Evolutionary conservation across 2,329 filamentous ascomycete species (phyloP), one percentile per base, ranked within the genome.

Genomic region (Lithohypha guttulata): DNA sequence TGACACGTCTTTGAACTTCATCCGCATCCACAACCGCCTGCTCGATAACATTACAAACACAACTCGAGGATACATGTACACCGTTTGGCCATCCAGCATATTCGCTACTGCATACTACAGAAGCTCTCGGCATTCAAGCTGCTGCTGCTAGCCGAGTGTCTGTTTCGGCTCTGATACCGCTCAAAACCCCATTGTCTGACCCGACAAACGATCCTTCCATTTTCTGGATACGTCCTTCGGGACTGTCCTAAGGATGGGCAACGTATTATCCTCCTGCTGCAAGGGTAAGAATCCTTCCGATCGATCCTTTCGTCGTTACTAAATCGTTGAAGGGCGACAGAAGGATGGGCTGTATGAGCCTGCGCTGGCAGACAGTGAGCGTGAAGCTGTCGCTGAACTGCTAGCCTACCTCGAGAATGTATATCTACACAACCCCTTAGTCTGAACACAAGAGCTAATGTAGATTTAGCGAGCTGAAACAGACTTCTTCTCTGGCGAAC

Each of bases 351-450:
- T 85, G 49, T 87, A 89, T 60, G 84, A 91, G 60, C 81, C 82
- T 37, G 83, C 91, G 41, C 75, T 98, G 46, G 87, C 87, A 54
- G 91, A 98, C 59, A 93, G 83, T 65, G 91, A 98, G 66, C 78
- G 91, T 55, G 91, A 96, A 68, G 91, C 91, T 40, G 91, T 98
- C 40, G 87, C 91, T 50, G 91, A 98, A 60, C 71, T 98, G 43
- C 71, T 98, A 13, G 84, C 89, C 59, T 96, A 93, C 61, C 79
- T 98, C 50, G 91, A 98, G 66, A 95, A 96, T 59, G 91, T 96
- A 69, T 49, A 75, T 66, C 23, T 18, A 27, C n/a, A 18, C 22
- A 7, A 19, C 8, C 29, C 3, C 9, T 28, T 26, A 13, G 33
- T 34, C 27, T 28, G 11, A 43, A 30, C 22, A 51, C 55, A 42